A percentile compares a stretch with the other conserved stretches of the same genome.
Evolutionary conservation across 23 red algal species (phyloP).

Genomic region (Gracilaria caudata): DNA sequence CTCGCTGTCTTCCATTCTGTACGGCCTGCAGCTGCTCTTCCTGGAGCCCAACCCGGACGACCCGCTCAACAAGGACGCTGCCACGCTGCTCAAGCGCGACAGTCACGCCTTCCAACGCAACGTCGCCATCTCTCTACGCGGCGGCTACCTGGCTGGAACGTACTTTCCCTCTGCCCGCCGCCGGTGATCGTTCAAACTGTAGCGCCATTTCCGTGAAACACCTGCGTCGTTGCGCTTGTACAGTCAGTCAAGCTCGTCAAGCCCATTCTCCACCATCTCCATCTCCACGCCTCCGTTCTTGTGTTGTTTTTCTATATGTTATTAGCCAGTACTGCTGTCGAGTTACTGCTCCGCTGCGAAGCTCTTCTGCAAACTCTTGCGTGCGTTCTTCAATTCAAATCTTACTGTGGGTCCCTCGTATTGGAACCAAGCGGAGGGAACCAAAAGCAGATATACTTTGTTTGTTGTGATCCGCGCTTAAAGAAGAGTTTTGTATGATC

Average conservation of each 20-base stretch:
- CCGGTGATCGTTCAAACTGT: constrained; percentile 17
- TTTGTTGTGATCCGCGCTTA: neutral
- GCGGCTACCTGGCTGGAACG: constrained; percentile 63
- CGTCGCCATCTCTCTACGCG: constrained; percentile 59
- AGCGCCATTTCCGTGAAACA: neutral
- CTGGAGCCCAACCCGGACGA: constrained; percentile 93
- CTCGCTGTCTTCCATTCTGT: constrained; percentile 83
- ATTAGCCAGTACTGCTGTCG: neutral
- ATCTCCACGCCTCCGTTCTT: neutral
- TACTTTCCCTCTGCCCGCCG: constrained; percentile 60
- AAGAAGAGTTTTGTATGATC: neutral
- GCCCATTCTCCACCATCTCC: no score
- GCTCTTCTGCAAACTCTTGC: neutral
- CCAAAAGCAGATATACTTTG: neutral
- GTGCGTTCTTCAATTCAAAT: neutral
- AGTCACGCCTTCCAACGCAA: constrained; percentile 60
- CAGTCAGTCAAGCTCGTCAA: no score
- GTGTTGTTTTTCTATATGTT: neutral
- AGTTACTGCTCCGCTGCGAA: neutral
- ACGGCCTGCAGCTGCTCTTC: constrained; percentile 92
- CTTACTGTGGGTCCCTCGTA: neutral
- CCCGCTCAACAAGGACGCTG: constrained; percentile 89
- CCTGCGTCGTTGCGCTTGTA: neutral
- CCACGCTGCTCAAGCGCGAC: constrained; percentile 72
- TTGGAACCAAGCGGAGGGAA: neutral